Conservation (phyloP, 176 grass and related monocot species). For the Panicum miliaceum region DNA sequence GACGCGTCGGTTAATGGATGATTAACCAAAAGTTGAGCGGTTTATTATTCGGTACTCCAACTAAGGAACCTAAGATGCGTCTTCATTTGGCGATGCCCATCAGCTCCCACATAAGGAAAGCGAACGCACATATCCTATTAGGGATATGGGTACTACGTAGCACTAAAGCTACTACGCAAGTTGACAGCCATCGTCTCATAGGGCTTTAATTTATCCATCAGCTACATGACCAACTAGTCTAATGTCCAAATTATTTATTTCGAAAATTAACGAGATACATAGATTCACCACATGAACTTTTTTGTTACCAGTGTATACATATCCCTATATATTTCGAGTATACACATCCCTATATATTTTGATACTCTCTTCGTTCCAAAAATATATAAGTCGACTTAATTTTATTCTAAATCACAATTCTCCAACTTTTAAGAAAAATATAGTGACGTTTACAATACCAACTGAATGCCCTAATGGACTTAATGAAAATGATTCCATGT, state of each 20-base stretch:
- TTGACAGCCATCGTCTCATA: conserved; percentile 13
- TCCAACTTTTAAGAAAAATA: too few relatives aligned
- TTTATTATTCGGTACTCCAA: not conserved
- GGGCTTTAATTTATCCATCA: conserved; percentile 20
- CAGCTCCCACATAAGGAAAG: conserved; percentile 23
- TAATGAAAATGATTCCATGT: too few relatives aligned
- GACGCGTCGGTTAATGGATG: conserved; percentile 52
- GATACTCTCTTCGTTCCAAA: too few relatives aligned
- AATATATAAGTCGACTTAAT: too few relatives aligned
- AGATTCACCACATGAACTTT: too few relatives aligned
- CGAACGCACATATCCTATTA: conserved; percentile 1
- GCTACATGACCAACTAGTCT: not conserved
- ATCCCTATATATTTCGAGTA: too few relatives aligned
- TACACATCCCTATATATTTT: too few relatives aligned
- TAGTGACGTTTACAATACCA: too few relatives aligned
- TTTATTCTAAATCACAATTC: too few relatives aligned
- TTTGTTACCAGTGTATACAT: too few relatives aligned
- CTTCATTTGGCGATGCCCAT: conserved; percentile 11
- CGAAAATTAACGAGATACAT: not conserved
- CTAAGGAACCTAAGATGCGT: conserved; percentile 4
- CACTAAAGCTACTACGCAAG: conserved; percentile 21
- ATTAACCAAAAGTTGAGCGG: not conserved
- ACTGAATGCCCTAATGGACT: too few relatives aligned
- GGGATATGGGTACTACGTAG: not conserved
- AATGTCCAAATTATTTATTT: not conserved